A percentile compares a stretch with the other conserved stretches of the same genome.
Conservation (phyloP, 192 early-diverging fungal genomes). For the Coemansia sp. region DNA sequence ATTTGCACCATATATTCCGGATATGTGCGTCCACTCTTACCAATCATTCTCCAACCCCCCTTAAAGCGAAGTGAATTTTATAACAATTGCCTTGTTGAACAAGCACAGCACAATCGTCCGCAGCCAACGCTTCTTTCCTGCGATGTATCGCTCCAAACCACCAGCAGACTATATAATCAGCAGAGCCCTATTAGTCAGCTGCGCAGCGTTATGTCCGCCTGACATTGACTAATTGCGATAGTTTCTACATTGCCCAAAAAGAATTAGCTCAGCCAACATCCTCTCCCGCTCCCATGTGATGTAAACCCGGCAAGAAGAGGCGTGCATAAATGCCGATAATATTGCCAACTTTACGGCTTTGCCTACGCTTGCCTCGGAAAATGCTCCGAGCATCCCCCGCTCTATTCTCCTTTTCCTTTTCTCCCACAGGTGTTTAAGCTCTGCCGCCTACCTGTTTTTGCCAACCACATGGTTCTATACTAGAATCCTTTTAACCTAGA, state of each 20-base stretch:
- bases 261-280: background rate
- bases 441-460: background rate
- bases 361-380: background rate
- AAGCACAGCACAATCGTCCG: background rate
- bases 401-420: background rate
- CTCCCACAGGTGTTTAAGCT: background rate
- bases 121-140: background rate
- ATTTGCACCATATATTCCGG: background rate
- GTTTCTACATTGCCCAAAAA: conserved; percentile 11
- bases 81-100: too few species aligned
- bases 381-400: conserved; percentile 1
- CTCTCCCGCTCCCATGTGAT: background rate
- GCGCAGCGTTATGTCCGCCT: background rate
- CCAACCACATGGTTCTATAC: background rate
- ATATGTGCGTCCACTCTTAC: background rate
- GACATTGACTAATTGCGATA: conserved; percentile 35
- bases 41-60: background rate
- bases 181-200: conserved; percentile 8
- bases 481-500: background rate
- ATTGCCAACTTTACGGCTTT: conserved; percentile 5
- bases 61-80: too few species aligned
- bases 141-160: background rate
- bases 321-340: conserved; percentile 14
- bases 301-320: background rate
- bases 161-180: conserved; percentile 2